phyloP scores from a whole-genome alignment of 75 land plant species.

The Isoetes taiwanensis region DNA sequence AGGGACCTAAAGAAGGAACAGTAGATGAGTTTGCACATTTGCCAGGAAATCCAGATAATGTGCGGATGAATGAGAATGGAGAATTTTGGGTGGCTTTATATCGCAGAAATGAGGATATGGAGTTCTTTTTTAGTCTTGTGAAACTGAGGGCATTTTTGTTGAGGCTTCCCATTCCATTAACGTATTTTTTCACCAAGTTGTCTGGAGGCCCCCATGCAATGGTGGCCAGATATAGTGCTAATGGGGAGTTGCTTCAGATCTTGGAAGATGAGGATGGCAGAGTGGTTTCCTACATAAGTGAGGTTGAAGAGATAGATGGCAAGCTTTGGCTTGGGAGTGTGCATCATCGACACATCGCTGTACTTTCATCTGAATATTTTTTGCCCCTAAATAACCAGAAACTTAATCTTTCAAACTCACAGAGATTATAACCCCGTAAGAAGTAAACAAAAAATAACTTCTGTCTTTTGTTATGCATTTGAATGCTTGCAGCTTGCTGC shows the following conservation, averaged over 20 bases:
- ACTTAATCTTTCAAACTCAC: too few relatives aligned
- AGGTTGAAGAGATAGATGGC: constrained; percentile 42
- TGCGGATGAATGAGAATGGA: constrained; percentile 32
- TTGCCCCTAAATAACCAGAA: too few relatives aligned
- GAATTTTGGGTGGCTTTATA: constrained; percentile 56
- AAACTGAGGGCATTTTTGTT: constrained; percentile 33
- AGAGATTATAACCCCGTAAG: too few relatives aligned
- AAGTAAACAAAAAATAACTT: too few relatives aligned
- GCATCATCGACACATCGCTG: constrained; percentile 21
- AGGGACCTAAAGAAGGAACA: constrained; percentile 32
- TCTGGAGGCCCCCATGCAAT: constrained; percentile 26
- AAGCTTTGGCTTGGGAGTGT: constrained; percentile 37
- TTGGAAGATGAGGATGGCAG: constrained; percentile 66
- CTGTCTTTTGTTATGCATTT: too few relatives aligned
- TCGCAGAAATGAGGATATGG: background rate
- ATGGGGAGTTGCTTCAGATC: constrained; percentile 51
- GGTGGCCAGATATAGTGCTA: constrained; percentile 51
- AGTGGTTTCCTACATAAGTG: constrained; percentile 35
- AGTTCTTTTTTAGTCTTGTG: constrained; percentile 9
- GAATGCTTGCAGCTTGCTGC: too few relatives aligned
- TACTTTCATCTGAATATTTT: too few relatives aligned
- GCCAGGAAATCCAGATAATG: constrained; percentile 56
- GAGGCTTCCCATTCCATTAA: constrained; percentile 43
- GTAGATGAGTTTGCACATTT: constrained; percentile 24
- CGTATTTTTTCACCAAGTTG: constrained; percentile 27